These are phyloP conservation scores for Starmera quercuum DNA, from an alignment of 805 yeast species.

Conservation along the genomic window DNA sequence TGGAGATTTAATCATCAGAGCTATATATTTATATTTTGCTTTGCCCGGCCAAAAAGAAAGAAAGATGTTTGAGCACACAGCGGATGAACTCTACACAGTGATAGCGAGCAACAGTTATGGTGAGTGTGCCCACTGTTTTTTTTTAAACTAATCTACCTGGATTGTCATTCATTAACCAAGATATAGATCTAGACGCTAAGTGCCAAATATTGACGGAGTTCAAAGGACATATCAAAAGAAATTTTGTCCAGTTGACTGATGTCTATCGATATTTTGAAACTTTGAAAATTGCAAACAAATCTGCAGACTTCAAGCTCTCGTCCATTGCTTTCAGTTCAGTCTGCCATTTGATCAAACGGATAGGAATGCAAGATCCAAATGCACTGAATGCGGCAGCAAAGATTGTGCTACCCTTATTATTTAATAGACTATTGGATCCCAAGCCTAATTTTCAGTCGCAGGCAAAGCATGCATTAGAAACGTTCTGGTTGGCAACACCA, in stretches of 20 bases:
- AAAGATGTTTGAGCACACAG: constrained; percentile 12
- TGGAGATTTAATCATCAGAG: too few species aligned
- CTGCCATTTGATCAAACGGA: constrained; percentile 50
- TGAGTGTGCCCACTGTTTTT: constrained; percentile 3
- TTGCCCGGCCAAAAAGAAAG: neutral
- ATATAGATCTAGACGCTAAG: constrained; percentile 13
- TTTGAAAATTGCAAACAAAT: constrained; percentile 36
- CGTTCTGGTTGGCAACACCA: constrained; percentile 48
- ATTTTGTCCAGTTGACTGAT: constrained; percentile 39
- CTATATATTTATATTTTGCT: neutral
- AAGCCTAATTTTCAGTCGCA: constrained; percentile 30
- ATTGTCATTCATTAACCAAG: too few species aligned
- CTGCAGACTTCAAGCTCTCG: constrained; percentile 30
- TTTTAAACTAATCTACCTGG: too few species aligned
- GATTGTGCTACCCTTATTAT: constrained; percentile 43
- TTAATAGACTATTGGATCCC: constrained; percentile 37
- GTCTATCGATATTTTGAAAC: constrained; percentile 46
- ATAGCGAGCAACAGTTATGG: constrained; percentile 6
- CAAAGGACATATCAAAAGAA: constrained; percentile 49
- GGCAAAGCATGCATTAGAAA: constrained; percentile 43
- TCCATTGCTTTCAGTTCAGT: constrained; percentile 39
- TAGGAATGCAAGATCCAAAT: constrained; percentile 46
- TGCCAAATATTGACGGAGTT: constrained; percentile 21
- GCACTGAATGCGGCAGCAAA: constrained; percentile 34
- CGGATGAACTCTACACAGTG: constrained; percentile 7